Evolutionary conservation across 2,329 filamentous ascomycete genomes (phyloP).

Genomic region (Colletotrichum sp.): DNA sequence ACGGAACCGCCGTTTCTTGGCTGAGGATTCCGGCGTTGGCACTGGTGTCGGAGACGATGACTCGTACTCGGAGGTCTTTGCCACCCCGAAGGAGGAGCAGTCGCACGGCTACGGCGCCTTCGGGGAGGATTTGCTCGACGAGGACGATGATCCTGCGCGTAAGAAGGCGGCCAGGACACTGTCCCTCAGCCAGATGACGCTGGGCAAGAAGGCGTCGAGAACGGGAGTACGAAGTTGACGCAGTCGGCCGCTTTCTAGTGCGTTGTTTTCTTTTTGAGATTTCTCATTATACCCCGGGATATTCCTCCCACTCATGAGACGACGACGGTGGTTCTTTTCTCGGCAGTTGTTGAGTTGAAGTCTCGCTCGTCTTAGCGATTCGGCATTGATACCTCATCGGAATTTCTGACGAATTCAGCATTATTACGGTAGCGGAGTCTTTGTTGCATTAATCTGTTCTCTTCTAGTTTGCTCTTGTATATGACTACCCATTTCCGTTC

Average conservation of each 20-base stretch:
- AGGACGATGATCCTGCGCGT: slow-evolving; percentile 41
- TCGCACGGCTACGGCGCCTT: slow-evolving; percentile 38
- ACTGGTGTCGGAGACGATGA: slow-evolving; percentile 43
- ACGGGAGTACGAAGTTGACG: slow-evolving; percentile 2
- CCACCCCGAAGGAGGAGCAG: slow-evolving; percentile 56
- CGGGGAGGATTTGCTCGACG: slow-evolving; percentile 45
- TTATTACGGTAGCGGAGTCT: slow-evolving; percentile 1
- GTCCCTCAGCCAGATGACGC: slow-evolving; percentile 66
- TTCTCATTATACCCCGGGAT: slow-evolving; percentile 22
- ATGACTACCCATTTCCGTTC: neutral
- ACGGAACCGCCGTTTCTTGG: slow-evolving; percentile 17
- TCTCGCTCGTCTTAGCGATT: slow-evolving; percentile 6
- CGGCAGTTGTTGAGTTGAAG: slow-evolving; percentile 13
- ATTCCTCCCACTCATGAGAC: slow-evolving; percentile 6
- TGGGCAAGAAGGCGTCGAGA: slow-evolving; percentile 37
- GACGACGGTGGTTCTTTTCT: slow-evolving; percentile 13
- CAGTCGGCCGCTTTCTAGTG: slow-evolving; percentile 15
- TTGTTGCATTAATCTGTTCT: neutral
- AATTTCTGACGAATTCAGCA: slow-evolving; percentile 2
- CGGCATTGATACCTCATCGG: neutral
- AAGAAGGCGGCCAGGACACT: slow-evolving; percentile 67
- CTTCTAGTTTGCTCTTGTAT: neutral
- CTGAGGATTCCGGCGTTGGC: slow-evolving; percentile 40
- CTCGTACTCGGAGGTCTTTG: slow-evolving; percentile 53
- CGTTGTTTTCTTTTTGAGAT: slow-evolving; percentile 10